Evolutionary conservation across 352 stramenopile genomes (phyloP).

Genomic region (Pseudoperonospora humuli): DNA sequence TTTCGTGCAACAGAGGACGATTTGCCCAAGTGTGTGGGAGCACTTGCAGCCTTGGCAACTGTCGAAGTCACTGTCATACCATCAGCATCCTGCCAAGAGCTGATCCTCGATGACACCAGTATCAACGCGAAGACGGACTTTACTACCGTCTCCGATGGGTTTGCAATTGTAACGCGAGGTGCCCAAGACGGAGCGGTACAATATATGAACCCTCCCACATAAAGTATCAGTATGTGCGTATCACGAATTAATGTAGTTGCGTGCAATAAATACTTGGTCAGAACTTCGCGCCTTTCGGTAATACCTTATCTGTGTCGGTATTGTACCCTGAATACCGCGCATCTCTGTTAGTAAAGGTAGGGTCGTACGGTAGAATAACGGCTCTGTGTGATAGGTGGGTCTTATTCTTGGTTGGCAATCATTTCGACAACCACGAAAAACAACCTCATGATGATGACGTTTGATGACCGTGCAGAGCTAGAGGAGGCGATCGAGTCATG

Average conservation of each 20-base stretch:
- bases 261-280: too few species aligned
- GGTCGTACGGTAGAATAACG: too few species aligned
- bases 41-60: slow-evolving; percentile 37
- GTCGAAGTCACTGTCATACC: slow-evolving; percentile 32
- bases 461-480: slow-evolving; percentile 31
- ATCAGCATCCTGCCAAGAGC: slow-evolving; percentile 32
- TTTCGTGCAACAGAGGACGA: slow-evolving; percentile 36
- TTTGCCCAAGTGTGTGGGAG: slow-evolving; percentile 46
- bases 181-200: slow-evolving; percentile 39
- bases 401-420: too few species aligned
- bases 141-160: slow-evolving; percentile 31
- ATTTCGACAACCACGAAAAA: too few species aligned
- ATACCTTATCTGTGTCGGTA: too few species aligned
- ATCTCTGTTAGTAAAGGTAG: too few species aligned
- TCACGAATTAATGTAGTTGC: too few species aligned
- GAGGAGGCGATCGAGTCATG: slow-evolving; percentile 51
- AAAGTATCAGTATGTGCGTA: too few species aligned
- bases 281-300: too few species aligned
- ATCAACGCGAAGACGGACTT: slow-evolving; percentile 52
- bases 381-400: too few species aligned
- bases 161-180: slow-evolving; percentile 56
- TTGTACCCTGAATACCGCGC: too few species aligned
- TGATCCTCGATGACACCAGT: slow-evolving; percentile 45
- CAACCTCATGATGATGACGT: slow-evolving; percentile 32
- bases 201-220: slow-evolving; percentile 50